Percentiles rank a stretch among this genome's conserved stretches.
These are phyloP conservation scores for Globisporangium splendens DNA, from an alignment of 352 stramenopile species.

Conservation along the genomic window DNA sequence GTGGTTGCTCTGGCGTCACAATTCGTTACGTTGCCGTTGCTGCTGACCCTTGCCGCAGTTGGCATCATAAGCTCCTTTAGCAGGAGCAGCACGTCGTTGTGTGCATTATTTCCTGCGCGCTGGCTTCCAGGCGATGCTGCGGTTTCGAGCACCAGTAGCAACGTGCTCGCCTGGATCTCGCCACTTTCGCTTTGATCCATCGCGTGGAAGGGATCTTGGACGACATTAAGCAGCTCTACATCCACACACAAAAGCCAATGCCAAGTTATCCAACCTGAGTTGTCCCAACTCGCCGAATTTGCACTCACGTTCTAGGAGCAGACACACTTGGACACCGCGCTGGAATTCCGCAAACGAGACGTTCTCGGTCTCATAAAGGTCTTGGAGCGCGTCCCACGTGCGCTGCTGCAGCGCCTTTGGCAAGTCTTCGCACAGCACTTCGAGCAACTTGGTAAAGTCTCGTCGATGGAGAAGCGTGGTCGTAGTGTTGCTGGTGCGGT, in stretches of 20 bases:
- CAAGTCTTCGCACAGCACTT: conserved; percentile 11
- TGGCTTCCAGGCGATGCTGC: background rate
- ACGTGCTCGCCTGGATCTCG: conserved; percentile 5
- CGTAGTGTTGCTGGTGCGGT: background rate
- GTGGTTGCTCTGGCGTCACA: background rate
- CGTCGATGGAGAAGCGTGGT: conserved; percentile 1
- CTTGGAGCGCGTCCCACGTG: background rate
- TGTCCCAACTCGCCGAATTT: background rate
- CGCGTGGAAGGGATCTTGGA: conserved; percentile 11
- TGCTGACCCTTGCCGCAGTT: background rate
- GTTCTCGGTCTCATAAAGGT: background rate
- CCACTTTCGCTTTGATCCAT: conserved; percentile 12
- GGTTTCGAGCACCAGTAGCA: conserved; percentile 9
- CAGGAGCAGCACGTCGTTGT: background rate
- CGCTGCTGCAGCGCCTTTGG: conserved; percentile 7
- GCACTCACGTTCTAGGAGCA: conserved; percentile 13
- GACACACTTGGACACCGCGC: conserved; percentile 10
- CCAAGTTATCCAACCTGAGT: background rate
- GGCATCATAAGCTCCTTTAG: conserved; percentile 7
- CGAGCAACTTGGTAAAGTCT: conserved; percentile 9
- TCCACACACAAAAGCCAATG: background rate
- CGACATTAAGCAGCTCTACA: conserved; percentile 10
- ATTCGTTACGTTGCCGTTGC: background rate
- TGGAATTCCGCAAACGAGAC: conserved; percentile 12
- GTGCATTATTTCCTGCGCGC: background rate